Evolutionary conservation across 306 rosid species (phyloP), one percentile per base, ranked within the genome.

Genomic region (Glycine soja): DNA sequence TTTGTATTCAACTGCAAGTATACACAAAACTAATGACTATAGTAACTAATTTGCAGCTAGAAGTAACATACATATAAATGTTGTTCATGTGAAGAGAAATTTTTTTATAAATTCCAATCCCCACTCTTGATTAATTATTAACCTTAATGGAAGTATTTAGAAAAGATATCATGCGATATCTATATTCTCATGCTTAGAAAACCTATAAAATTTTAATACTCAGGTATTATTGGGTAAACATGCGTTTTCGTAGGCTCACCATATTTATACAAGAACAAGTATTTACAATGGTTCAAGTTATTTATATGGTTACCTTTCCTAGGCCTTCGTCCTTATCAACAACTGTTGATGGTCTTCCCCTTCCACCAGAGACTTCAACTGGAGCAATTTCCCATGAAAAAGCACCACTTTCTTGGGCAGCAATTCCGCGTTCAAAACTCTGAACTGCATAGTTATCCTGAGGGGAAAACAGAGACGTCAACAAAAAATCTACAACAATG

Each of bases 341-440:
- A 61, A 87, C 63, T 4, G 88, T 91, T 40, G 98, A 85, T 78
- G 99, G 99, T 79, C 58, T 96, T 83, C 98, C 99, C 90, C 97
- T 93, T 64, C 99, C 99, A 50, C 97, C 99, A 50, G 97, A 87
- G 85, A 96, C 99, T 81, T 96, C 98, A 88, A 93, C 97, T 36
- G 99, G 93, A 84, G 84, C 91, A 76, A 93, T 92, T 90, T 96
- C 99, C 99, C 98, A 96, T 42, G 88, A 61, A 83, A 96, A 96
- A 73, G 92, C 88, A 53, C 89, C 89, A 82, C 86, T 59, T 6
- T 88, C 90, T 87, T 93, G 91, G 85, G 99, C 97, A 78, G 98
- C 89, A 90, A 92, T 93, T 74, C 92, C 97, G 32, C 97, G 97
- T 87, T 96, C 98, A 79, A 93, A 96, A 89, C 99, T 96, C 86